Conservation (phyloP, 352 stramenopile species). For the Pythium utonaiense region DNA sequence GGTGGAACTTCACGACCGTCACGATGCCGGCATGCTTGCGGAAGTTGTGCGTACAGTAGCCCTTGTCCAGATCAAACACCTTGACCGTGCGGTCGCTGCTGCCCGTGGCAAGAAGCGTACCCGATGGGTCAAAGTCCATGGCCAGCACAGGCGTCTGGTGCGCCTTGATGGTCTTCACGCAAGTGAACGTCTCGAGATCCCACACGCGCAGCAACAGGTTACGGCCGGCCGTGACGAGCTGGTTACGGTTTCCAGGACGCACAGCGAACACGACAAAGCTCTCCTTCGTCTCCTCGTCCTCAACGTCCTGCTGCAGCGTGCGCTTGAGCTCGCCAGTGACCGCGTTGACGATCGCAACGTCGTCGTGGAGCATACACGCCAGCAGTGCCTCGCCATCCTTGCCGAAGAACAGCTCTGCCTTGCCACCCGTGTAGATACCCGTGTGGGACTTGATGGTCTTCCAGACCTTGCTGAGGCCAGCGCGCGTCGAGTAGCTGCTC, state of each 20-base stretch:
- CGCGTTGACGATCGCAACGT: slow-evolving; percentile 75
- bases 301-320: slow-evolving; percentile 70
- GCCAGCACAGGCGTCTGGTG: slow-evolving; percentile 75
- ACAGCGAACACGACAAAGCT: slow-evolving; percentile 82
- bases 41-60: slow-evolving; percentile 94
- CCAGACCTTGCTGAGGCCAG: slow-evolving; percentile 77
- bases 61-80: slow-evolving; percentile 91
- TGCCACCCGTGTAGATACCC: slow-evolving; percentile 81
- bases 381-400: slow-evolving; percentile 34
- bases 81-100: slow-evolving; percentile 95
- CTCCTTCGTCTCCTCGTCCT: slow-evolving; percentile 78
- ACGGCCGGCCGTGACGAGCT: slow-evolving; percentile 81
- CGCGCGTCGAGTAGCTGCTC: slow-evolving; percentile 59
- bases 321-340: slow-evolving; percentile 65
- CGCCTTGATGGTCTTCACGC: slow-evolving; percentile 72
- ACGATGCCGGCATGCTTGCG: slow-evolving; percentile 84
- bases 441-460: slow-evolving; percentile 70
- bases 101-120: slow-evolving; percentile 93
- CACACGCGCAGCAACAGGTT: slow-evolving; percentile 84
- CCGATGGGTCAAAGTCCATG: slow-evolving; percentile 89
- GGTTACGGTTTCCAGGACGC: slow-evolving; percentile 55
- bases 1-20: slow-evolving; percentile 84
- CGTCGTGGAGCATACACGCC: slow-evolving; percentile 81
- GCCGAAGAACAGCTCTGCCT: slow-evolving; percentile 57
- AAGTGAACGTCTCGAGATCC: slow-evolving; percentile 80